phyloP scores from a whole-genome alignment of 768 basidiomycete species.

The Sarcodon sp. region DNA sequence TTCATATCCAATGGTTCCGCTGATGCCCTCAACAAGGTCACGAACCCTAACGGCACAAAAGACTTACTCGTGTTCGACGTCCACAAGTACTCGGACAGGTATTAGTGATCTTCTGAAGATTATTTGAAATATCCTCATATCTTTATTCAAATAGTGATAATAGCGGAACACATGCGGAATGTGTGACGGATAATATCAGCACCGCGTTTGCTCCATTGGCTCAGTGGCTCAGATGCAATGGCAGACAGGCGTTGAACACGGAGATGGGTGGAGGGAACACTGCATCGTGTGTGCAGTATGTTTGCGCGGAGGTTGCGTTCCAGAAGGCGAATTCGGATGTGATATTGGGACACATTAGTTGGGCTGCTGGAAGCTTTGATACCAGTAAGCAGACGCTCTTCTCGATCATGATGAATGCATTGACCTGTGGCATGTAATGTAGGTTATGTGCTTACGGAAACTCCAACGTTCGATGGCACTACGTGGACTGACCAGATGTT shows the following conservation, averaged over 20 bases:
- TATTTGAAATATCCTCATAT: not conserved
- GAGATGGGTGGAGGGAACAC: constrained; percentile 50
- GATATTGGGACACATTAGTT: constrained; percentile 41
- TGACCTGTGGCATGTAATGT: too few species aligned
- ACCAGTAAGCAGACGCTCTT: not conserved
- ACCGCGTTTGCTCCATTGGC: constrained; percentile 32
- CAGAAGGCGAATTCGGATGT: constrained; percentile 36
- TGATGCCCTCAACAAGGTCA: constrained; percentile 29
- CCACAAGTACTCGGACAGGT: constrained; percentile 44
- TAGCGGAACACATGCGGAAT: constrained; percentile 29
- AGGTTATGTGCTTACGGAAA: constrained; percentile 21
- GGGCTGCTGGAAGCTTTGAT: constrained; percentile 47
- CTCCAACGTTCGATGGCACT: constrained; percentile 16
- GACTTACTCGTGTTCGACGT: constrained; percentile 44
- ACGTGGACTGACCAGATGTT: constrained; percentile 29
- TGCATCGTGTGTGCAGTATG: constrained; percentile 28
- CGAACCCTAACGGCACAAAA: constrained; percentile 30
- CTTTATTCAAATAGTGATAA: not conserved
- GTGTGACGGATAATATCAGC: constrained; percentile 41
- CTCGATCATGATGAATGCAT: too few species aligned
- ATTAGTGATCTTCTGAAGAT: not conserved
- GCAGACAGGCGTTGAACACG: constrained; percentile 42
- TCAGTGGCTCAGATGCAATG: constrained; percentile 33
- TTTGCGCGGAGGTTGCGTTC: constrained; percentile 32
- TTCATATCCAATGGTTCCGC: constrained; percentile 40